Conservation (phyloP, 208 protist species). For the Herpetomonas tarakana region DNA sequence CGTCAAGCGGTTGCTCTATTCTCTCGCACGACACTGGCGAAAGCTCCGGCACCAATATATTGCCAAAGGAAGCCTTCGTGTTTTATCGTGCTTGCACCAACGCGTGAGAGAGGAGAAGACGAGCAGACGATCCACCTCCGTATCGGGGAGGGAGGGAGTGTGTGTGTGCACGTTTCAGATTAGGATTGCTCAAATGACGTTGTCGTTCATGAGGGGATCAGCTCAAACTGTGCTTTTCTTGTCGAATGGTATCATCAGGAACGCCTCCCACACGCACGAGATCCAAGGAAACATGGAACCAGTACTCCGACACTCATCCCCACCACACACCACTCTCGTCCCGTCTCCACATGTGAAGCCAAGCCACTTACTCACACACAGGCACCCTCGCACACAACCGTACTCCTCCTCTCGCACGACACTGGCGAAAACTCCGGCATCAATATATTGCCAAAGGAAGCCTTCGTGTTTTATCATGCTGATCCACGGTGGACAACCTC, state of each 20-base stretch:
- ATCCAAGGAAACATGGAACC: too few relatives aligned
- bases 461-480: constrained; percentile 7
- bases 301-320: too few relatives aligned
- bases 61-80: constrained; percentile 4
- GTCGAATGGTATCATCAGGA: constrained; percentile 10
- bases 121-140: too few relatives aligned
- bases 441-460: constrained; percentile 6
- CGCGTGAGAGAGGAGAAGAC: too few relatives aligned
- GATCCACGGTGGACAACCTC: too few relatives aligned
- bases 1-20: too few relatives aligned
- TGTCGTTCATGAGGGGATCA: constrained; percentile 4
- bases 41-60: constrained; percentile 2
- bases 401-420: neutral
- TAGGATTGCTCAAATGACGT: constrained; percentile 12
- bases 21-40: constrained; percentile 1
- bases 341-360: too few relatives aligned
- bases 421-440: constrained; percentile 8
- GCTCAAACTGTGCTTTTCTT: constrained; percentile 12
- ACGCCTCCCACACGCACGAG: too few relatives aligned
- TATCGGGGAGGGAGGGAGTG: too few relatives aligned
- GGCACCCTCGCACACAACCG: constrained; percentile 1
- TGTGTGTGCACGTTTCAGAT: too few relatives aligned
- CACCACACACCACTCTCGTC: neutral
- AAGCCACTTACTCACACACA: neutral
- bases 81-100: too few relatives aligned